Conservation (phyloP, 75 land plant species). For the Cupressus sempervirens region DNA sequence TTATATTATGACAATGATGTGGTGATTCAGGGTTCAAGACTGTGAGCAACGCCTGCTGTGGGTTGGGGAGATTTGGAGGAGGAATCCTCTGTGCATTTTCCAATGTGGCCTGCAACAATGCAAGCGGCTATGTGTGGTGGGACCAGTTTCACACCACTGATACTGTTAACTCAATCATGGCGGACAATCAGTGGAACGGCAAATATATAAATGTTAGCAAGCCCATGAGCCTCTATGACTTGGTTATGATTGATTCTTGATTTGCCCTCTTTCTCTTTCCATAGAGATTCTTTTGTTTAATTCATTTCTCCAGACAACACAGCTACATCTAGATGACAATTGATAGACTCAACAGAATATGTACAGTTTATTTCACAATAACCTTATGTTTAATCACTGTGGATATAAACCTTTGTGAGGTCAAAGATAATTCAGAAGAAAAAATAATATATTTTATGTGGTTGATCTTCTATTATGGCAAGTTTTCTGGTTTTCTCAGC, state of each 20-base stretch:
- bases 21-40: constrained; percentile 49
- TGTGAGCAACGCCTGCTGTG: constrained; percentile 72
- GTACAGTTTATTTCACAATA: neutral
- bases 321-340: no score
- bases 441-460: no score
- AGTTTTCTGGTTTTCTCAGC: no score
- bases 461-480: no score
- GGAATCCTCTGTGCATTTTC: constrained; percentile 55
- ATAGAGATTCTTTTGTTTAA: neutral
- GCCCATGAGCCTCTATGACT: constrained; percentile 42
- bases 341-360: no score
- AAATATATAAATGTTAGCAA: constrained; percentile 36
- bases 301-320: no score
- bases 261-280: neutral
- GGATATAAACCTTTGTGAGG: neutral
- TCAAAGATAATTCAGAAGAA: no score
- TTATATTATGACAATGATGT: neutral
- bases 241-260: neutral
- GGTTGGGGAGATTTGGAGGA: constrained; percentile 64
- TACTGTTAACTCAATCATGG: constrained; percentile 55
- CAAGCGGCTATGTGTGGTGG: constrained; percentile 71
- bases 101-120: constrained; percentile 57
- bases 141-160: constrained; percentile 82
- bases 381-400: neutral
- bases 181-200: constrained; percentile 57